phyloP scores from a whole-genome alignment of 108 stramenopile genomes.

The Discostella stelligeroides region DNA sequence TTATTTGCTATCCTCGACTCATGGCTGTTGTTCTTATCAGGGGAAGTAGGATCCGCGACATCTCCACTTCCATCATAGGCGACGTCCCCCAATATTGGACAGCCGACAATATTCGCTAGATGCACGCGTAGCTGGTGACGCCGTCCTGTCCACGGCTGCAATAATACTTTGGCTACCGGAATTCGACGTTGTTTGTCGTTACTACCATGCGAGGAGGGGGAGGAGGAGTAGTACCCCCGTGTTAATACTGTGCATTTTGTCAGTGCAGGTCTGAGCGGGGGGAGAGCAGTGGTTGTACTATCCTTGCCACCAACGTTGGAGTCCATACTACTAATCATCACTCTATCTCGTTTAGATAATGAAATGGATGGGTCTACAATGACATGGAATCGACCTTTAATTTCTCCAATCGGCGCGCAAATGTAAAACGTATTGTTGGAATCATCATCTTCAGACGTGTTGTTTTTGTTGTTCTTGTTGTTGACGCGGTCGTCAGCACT shows the following conservation, averaged over 20 bases:
- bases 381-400: slow-evolving; percentile 41
- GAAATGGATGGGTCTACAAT: slow-evolving; percentile 37
- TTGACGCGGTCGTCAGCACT: no score
- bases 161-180: slow-evolving; percentile 77
- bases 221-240: slow-evolving; percentile 24
- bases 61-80: slow-evolving; percentile 76
- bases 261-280: slow-evolving; percentile 69
- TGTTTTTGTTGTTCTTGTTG: no score
- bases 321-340: no score
- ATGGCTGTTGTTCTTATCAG: no score
- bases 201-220: no score
- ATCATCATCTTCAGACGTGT: no score
- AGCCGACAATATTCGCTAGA: slow-evolving; percentile 71
- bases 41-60: no score
- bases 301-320: not conserved
- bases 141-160: slow-evolving; percentile 86
- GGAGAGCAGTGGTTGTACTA: not conserved
- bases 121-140: slow-evolving; percentile 95
- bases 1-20: no score
- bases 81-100: slow-evolving; percentile 92
- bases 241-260: slow-evolving; percentile 74
- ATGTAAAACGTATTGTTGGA: slow-evolving; percentile 57
- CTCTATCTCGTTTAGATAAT: not conserved
- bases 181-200: slow-evolving; percentile 7
- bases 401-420: slow-evolving; percentile 63